Evolutionary conservation across 306 rosid genomes (phyloP).

Genomic region (Malus orientalis): DNA sequence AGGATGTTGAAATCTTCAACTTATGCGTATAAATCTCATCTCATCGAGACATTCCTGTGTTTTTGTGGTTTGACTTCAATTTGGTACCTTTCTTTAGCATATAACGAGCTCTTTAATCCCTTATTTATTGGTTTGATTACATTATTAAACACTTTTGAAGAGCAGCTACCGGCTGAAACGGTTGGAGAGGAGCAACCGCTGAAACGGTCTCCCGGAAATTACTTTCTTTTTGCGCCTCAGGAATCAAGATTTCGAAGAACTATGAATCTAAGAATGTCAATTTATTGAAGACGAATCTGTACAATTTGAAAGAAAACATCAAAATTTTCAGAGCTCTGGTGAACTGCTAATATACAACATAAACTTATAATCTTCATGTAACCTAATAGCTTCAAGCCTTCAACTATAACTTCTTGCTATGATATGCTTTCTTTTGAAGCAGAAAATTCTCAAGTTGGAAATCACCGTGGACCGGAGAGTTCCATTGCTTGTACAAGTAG

Average conservation of each 20-base stretch:
- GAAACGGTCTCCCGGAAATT: too few relatives aligned
- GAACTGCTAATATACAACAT: slow-evolving; percentile 39
- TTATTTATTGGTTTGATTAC: not conserved
- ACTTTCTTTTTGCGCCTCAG: too few relatives aligned
- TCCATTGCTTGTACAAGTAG: slow-evolving; percentile 94
- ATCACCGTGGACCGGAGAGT: slow-evolving; percentile 91
- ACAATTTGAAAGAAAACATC: slow-evolving; percentile 46
- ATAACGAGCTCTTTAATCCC: not conserved
- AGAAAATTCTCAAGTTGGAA: not conserved
- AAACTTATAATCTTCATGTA: slow-evolving; percentile 18
- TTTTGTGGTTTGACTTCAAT: not conserved
- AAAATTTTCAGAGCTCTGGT: slow-evolving; percentile 20
- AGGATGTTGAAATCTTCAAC: not conserved
- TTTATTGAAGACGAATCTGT: slow-evolving; percentile 41
- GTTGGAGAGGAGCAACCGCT: too few relatives aligned
- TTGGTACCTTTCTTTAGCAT: not conserved
- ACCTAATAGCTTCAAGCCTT: slow-evolving; percentile 33
- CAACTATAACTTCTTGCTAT: slow-evolving; percentile 32
- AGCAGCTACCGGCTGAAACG: too few relatives aligned
- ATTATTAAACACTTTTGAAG: not conserved
- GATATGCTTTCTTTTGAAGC: slow-evolving; percentile 20
- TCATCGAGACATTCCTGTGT: not conserved
- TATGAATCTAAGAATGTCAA: slow-evolving; percentile 29
- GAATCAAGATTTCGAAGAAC: not conserved
- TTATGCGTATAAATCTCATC: not conserved